phyloP scores from a whole-genome alignment of 2,329 filamentous ascomycete species.

The Fusarium torulosum region DNA sequence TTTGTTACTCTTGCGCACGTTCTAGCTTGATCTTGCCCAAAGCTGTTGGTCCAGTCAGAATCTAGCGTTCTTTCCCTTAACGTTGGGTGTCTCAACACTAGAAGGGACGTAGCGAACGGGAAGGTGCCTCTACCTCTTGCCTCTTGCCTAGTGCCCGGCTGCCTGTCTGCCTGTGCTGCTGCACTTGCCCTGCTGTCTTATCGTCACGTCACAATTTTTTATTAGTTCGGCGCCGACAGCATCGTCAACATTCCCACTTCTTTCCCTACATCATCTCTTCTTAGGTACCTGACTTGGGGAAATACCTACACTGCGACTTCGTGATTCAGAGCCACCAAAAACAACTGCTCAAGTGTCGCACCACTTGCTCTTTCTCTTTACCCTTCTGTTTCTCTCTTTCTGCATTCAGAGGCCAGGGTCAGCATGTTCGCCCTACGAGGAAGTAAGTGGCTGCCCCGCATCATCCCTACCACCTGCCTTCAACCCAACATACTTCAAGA shows the following conservation, averaged over 20 bases:
- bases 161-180: conserved; percentile 17
- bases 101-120: conserved; percentile 6
- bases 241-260: conserved; percentile 30
- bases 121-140: conserved; percentile 5
- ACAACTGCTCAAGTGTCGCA: conserved; percentile 4
- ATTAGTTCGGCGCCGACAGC: conserved; percentile 29
- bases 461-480: conserved; percentile 34
- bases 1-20: conserved; percentile 19
- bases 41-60: conserved; percentile 13
- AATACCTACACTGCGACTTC: conserved; percentile 14
- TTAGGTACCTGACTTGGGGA: not conserved
- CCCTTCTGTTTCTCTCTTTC: conserved; percentile 8
- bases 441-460: conserved; percentile 50
- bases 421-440: conserved; percentile 57
- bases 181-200: conserved; percentile 35
- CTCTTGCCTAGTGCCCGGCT: not conserved
- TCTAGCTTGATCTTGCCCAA: conserved; percentile 26
- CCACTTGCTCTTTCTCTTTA: conserved; percentile 13
- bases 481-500: conserved; percentile 31
- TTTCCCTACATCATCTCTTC: conserved; percentile 10
- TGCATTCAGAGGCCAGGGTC: conserved; percentile 30
- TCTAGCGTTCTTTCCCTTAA: conserved; percentile 6
- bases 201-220: conserved; percentile 38
- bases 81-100: conserved; percentile 9
- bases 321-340: conserved; percentile 13